Percentiles rank a stretch among this genome's conserved stretches.
phyloP scores from a whole-genome alignment of 2,329 filamentous ascomycete species.

The Talaromyces sp. region DNA sequence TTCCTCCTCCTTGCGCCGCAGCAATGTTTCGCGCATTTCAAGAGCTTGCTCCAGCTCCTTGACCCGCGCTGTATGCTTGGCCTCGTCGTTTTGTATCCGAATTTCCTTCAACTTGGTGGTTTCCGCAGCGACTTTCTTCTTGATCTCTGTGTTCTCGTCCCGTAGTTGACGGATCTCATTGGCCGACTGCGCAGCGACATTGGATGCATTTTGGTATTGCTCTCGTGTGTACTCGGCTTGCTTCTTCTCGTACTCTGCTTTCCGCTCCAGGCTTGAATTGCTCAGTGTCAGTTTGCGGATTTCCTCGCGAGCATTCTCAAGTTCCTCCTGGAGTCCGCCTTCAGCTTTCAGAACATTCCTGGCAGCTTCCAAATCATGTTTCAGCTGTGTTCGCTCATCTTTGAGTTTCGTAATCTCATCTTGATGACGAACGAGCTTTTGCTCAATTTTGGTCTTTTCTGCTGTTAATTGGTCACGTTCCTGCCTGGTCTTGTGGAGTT shows the following conservation, averaged over 20 bases:
- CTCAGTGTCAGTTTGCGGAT: slow-evolving; percentile 31
- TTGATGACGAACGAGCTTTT: slow-evolving; percentile 28
- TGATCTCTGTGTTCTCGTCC: slow-evolving; percentile 31
- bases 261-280: slow-evolving; percentile 29
- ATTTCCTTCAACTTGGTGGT: slow-evolving; percentile 32
- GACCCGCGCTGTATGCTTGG: slow-evolving; percentile 31
- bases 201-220: slow-evolving; percentile 44
- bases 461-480: slow-evolving; percentile 30
- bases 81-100: slow-evolving; percentile 28
- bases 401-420: slow-evolving; percentile 35
- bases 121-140: slow-evolving; percentile 31
- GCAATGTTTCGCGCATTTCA: slow-evolving; percentile 30
- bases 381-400: slow-evolving; percentile 32
- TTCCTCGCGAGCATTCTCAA: slow-evolving; percentile 37
- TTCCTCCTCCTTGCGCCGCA: slow-evolving; percentile 41
- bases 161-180: slow-evolving; percentile 33
- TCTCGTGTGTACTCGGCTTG: slow-evolving; percentile 42
- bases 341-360: slow-evolving; percentile 34
- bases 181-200: slow-evolving; percentile 35
- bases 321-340: slow-evolving; percentile 33
- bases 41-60: slow-evolving; percentile 32
- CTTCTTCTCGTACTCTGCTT: slow-evolving; percentile 35
- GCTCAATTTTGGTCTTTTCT: slow-evolving; percentile 22
- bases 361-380: slow-evolving; percentile 33
- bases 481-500: slow-evolving; percentile 31